These are phyloP conservation scores for Cryptosporidium andersoni DNA, from an alignment of 169 alveolate genomes.

Conservation along the genomic window DNA sequence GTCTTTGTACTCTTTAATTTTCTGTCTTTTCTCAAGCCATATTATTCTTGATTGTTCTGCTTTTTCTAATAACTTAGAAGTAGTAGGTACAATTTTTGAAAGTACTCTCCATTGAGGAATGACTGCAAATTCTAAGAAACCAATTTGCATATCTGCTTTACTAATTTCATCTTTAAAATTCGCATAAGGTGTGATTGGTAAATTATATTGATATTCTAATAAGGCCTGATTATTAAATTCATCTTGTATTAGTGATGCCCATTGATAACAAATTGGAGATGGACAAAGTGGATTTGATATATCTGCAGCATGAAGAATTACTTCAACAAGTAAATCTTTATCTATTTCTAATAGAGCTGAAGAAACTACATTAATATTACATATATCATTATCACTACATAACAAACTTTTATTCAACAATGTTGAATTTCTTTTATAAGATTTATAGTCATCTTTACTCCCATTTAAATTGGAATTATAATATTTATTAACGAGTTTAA, in stretches of 20 bases:
- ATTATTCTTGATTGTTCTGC: constrained; percentile 30
- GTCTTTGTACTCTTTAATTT: not conserved
- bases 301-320: constrained; percentile 85
- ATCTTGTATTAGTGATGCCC: constrained; percentile 81
- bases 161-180: constrained; percentile 82
- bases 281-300: constrained; percentile 85
- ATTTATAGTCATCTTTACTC: not conserved
- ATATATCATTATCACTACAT: not conserved
- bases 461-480: not conserved
- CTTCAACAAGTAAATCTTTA: constrained; percentile 72
- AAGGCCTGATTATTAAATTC: constrained; percentile 87
- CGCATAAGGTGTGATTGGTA: constrained; percentile 79
- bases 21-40: constrained; percentile 11
- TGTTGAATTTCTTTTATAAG: too few relatives aligned
- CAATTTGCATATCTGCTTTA: constrained; percentile 81
- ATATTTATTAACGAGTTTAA: not conserved
- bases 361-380: constrained; percentile 17
- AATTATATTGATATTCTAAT: constrained; percentile 80
- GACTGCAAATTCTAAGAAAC: constrained; percentile 82
- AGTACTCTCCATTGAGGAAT: constrained; percentile 75
- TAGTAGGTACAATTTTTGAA: constrained; percentile 36
- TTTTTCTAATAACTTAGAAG: not conserved
- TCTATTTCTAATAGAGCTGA: constrained; percentile 36
- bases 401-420: too few relatives aligned
- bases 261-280: constrained; percentile 76